Evolutionary conservation across 805 yeast species (phyloP).

Genomic region (Candida vartiovaarae): DNA sequence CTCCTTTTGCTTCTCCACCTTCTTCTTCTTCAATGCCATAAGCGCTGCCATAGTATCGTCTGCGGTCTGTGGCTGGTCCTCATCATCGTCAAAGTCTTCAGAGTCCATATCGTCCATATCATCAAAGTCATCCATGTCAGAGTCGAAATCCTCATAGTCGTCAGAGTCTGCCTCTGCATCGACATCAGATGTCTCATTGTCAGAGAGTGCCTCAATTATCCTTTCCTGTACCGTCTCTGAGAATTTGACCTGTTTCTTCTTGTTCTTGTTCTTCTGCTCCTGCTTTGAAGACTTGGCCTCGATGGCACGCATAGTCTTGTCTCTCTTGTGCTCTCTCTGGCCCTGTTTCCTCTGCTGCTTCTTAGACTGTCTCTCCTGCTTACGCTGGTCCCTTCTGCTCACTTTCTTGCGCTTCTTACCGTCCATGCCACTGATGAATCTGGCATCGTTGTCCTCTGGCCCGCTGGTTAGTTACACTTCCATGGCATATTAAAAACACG

Average conservation of each 20-base stretch:
- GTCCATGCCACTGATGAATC: conserved; percentile 25
- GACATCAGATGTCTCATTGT: conserved; percentile 19
- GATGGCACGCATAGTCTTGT: not conserved
- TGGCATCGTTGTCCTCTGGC: conserved; percentile 32
- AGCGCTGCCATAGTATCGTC: conserved; percentile 40
- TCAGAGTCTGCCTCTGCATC: conserved; percentile 19
- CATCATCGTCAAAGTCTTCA: conserved; percentile 14
- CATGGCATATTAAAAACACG: conserved; percentile 1
- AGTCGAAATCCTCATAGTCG: conserved; percentile 15
- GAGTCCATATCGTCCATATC: not conserved
- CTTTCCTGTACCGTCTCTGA: conserved; percentile 17
- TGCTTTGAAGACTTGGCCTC: not conserved
- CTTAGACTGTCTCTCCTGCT: conserved; percentile 31
- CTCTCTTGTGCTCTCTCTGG: not conserved
- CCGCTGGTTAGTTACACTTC: too few relatives aligned
- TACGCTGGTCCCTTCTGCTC: conserved; percentile 37
- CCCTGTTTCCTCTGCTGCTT: conserved; percentile 20
- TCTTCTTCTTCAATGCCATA: conserved; percentile 32
- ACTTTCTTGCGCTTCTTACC: conserved; percentile 28
- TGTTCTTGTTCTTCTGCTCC: conserved; percentile 9
- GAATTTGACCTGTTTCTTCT: conserved; percentile 1
- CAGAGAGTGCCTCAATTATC: conserved; percentile 18
- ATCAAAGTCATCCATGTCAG: conserved; percentile 1
- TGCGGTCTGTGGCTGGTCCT: conserved; percentile 28
- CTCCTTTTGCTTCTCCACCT: conserved; percentile 9